These are phyloP conservation scores for Cicer yamashitae DNA, from an alignment of 306 rosid species.

Conservation along the genomic window DNA sequence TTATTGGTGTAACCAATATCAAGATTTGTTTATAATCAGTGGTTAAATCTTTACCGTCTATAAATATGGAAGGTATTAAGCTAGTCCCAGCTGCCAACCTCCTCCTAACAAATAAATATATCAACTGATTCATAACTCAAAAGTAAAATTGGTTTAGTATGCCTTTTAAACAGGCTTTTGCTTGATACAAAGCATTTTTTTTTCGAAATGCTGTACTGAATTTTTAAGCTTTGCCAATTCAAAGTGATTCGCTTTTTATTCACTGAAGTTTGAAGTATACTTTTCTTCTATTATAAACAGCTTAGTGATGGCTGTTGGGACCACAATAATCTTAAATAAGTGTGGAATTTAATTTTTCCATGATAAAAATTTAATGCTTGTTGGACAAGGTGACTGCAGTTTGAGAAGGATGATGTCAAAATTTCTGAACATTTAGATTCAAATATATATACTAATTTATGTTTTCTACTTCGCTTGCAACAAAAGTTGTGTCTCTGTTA, in stretches of 20 bases:
- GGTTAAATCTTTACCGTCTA: constrained; percentile 35
- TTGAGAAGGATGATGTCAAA: constrained; percentile 24
- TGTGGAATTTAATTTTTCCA: constrained; percentile 8
- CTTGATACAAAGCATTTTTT: neutral
- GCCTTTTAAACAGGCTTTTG: constrained; percentile 37
- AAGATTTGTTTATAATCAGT: constrained; percentile 6
- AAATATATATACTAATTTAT: constrained; percentile 1
- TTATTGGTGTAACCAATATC: constrained; percentile 1
- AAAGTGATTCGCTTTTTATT: constrained; percentile 2
- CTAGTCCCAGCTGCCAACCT: constrained; percentile 27
- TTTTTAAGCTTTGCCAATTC: neutral
- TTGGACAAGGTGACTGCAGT: constrained; percentile 34
- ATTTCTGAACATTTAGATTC: constrained; percentile 9
- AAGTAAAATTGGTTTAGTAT: constrained; percentile 22
- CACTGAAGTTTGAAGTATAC: constrained; percentile 4
- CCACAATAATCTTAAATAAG: neutral
- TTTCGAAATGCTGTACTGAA: neutral
- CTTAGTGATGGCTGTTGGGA: neutral
- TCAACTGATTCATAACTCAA: neutral
- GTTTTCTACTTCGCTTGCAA: constrained; percentile 12
- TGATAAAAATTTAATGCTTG: constrained; percentile 15
- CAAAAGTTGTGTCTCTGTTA: constrained; percentile 19
- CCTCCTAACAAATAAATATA: constrained; percentile 6
- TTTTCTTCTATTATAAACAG: neutral
- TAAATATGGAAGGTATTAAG: constrained; percentile 16